phyloP scores from a whole-genome alignment of 495 filamentous ascomycete species.

The Annulohypoxylon stygium region DNA sequence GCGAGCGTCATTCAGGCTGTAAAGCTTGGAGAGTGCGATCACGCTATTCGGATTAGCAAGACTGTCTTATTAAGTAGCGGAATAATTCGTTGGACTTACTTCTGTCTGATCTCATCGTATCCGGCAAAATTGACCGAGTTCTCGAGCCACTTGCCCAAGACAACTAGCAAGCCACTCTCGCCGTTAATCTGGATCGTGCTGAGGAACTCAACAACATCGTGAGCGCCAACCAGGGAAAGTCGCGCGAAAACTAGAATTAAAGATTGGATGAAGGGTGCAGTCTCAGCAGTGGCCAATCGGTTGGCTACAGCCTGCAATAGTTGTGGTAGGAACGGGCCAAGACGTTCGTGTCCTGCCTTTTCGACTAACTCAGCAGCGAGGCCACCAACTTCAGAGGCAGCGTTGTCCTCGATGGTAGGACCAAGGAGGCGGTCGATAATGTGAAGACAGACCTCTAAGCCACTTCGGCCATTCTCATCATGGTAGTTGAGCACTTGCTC shows the following conservation, averaged over 20 bases:
- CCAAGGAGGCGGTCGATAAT: conserved; percentile 95
- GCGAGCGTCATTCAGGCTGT: conserved; percentile 85
- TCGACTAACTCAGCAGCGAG: conserved; percentile 95
- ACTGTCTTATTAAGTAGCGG: not conserved
- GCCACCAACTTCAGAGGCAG: conserved; percentile 95
- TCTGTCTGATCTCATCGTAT: conserved; percentile 96
- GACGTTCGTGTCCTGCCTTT: conserved; percentile 86
- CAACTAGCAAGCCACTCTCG: conserved; percentile 84
- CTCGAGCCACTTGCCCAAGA: conserved; percentile 94
- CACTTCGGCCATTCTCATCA: conserved; percentile 79
- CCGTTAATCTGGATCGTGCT: conserved; percentile 81
- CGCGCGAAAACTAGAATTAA: conserved; percentile 95
- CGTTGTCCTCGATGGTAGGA: conserved; percentile 84
- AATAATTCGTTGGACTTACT: conserved; percentile 64
- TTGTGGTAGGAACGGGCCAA: conserved; percentile 90
- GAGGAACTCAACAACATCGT: conserved; percentile 92
- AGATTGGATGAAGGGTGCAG: conserved; percentile 87
- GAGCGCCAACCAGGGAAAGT: conserved; percentile 82
- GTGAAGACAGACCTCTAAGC: conserved; percentile 86
- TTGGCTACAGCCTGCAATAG: conserved; percentile 93
- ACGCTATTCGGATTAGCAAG: conserved; percentile 69
- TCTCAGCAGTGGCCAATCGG: conserved; percentile 81
- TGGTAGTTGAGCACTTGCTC: conserved; percentile 87
- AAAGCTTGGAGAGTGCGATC: conserved; percentile 90
- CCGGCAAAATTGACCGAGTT: conserved; percentile 96